Base-by-base conservation (phyloP, 768 basidiomycete species). In the Gymnopilus junonius region DNA sequence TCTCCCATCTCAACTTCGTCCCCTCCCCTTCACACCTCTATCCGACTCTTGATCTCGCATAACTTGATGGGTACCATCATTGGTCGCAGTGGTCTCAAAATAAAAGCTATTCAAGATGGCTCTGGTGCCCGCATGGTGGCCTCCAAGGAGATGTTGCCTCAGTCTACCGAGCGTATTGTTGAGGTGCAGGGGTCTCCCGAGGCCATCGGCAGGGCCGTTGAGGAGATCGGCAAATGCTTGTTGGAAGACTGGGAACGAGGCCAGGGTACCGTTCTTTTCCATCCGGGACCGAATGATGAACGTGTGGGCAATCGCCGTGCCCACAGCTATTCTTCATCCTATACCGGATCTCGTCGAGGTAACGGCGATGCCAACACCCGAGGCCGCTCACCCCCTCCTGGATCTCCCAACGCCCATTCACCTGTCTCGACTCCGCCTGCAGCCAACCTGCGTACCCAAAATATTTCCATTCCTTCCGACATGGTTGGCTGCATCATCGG, bases 11-110 rank as follows among this genome's bases (percentile, higher is more conserved):
- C 88, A 42, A 79, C 87, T 66, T 84, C 93, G 59, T 81, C 92
- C 21, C 86, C 89, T n/a, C 82, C 91, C 61, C 79, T 85, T 55
- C 89, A 92, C 77, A 95, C 95, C 62, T 93, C 95, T 65, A 91
- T 99, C 77, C 94, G 95, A 64, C 94, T 99, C 68, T 85, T 99
- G 72, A 95, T 99, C 82, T 97, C 95, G 46, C 97, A 99, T 82
- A 97, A 98, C 79, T 85, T 99, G 68, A 99, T 99, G 97, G 97
- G 97, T 57, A 95, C 94, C 64, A 92, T 99, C 81, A 98, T 99
- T 71, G 97, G 97, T 69, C 91, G 96, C 67, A 91, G 81, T 58
- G 97, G 97, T 69, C 88, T 94, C 76, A 98, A 97, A 87, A 99
- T 99, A 78, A 98, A 99, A 81, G 93, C 95, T 72, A 99, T 99